Conservation (phyloP, 345 rosid species). For the Eucalyptus globulus region DNA sequence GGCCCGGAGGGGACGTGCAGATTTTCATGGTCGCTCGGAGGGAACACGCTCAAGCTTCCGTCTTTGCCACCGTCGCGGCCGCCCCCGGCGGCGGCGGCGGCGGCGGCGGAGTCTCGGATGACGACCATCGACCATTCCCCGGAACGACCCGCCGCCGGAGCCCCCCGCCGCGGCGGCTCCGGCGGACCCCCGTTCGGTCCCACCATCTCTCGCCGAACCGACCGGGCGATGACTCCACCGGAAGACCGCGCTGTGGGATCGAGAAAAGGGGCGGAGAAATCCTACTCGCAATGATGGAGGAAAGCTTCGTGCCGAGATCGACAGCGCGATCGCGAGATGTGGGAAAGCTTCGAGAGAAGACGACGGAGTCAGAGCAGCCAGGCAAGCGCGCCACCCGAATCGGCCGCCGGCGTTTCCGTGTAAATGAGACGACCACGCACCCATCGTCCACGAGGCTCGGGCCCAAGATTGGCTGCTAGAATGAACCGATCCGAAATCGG, state of each 20-base stretch:
- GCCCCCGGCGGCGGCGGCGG: neutral
- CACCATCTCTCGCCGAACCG: neutral
- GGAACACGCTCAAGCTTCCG: neutral
- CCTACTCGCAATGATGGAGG: neutral
- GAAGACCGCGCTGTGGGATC: neutral
- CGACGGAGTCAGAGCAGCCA: neutral
- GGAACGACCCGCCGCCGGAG: neutral
- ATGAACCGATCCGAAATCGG: neutral
- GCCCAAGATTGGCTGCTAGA: neutral
- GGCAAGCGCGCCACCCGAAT: neutral
- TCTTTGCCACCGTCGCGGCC: neutral
- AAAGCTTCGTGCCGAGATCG: neutral
- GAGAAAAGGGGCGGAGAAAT: neutral
- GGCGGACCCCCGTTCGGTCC: neutral
- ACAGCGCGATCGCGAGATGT: too few species aligned
- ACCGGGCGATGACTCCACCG: neutral
- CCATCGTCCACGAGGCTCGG: neutral
- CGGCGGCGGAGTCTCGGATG: neutral
- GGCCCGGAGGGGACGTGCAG: neutral
- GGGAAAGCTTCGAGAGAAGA: too few species aligned
- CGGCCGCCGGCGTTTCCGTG: neutral
- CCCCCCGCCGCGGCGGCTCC: neutral
- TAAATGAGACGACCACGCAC: neutral
- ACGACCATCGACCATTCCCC: neutral
- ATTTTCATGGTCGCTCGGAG: slow-evolving; percentile 6